phyloP scores from a whole-genome alignment of 2,329 filamentous ascomycete genomes.

The Pestalotiopsis fici region DNA sequence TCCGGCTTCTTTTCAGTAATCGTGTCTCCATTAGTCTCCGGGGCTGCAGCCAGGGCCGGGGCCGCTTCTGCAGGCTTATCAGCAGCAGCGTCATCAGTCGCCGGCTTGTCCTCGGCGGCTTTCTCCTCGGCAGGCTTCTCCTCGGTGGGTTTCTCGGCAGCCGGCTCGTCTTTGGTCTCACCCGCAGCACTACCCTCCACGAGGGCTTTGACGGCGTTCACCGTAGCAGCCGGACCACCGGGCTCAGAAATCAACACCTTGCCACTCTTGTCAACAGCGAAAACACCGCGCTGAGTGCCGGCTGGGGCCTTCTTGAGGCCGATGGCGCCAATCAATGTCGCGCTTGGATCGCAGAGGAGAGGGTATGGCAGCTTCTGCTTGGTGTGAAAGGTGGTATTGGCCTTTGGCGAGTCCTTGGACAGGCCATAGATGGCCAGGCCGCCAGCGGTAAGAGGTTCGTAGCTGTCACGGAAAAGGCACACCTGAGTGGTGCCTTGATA shows the following conservation, averaged over 20 bases:
- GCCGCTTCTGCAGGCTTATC: conserved; percentile 19
- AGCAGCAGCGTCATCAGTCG: not conserved
- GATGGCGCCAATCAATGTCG: conserved; percentile 78
- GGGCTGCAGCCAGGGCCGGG: not conserved
- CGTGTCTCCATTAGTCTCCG: conserved; percentile 24
- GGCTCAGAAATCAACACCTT: conserved; percentile 76
- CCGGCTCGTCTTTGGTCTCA: conserved; percentile 18
- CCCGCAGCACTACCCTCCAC: conserved; percentile 42
- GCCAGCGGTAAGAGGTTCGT: conserved; percentile 72
- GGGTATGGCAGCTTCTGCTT: conserved; percentile 90
- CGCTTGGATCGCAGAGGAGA: conserved; percentile 79
- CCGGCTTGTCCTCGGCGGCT: conserved; percentile 4
- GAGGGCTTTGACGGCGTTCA: conserved; percentile 74
- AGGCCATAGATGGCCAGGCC: conserved; percentile 90
- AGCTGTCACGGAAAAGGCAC: conserved; percentile 88
- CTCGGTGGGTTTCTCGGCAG: conserved; percentile 22
- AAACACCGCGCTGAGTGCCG: conserved; percentile 83
- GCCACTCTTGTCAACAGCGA: conserved; percentile 80
- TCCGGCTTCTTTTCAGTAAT: conserved; percentile 43
- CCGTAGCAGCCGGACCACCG: conserved; percentile 76
- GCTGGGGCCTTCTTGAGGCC: conserved; percentile 85
- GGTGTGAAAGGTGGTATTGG: conserved; percentile 89
- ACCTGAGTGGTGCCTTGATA: conserved; percentile 83
- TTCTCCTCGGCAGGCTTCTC: conserved; percentile 13
- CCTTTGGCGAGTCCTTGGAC: conserved; percentile 82